These are phyloP conservation scores for Phytopythium ostracodes DNA, from an alignment of 352 stramenopile species.

Conservation along the genomic window DNA sequence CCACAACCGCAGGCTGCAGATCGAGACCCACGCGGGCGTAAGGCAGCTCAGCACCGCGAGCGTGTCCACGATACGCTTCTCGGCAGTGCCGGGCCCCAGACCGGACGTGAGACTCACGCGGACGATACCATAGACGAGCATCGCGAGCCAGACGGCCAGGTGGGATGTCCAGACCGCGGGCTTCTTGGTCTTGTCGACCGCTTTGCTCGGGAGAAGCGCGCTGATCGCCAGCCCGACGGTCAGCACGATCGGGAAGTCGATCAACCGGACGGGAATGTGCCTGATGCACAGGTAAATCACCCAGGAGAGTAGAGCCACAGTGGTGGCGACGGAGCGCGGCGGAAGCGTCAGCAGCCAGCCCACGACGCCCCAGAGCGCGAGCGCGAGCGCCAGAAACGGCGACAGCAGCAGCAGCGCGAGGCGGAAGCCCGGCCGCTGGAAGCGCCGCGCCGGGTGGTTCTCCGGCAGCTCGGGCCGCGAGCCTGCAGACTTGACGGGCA, in stretches of 20 bases:
- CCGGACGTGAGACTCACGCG: conserved; percentile 31
- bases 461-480: conserved; percentile 14
- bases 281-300: conserved; percentile 52
- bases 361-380: conserved; percentile 51
- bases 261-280: conserved; percentile 32
- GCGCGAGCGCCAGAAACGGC: conserved; percentile 41
- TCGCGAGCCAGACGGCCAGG: conserved; percentile 19
- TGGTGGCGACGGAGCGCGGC: conserved; percentile 21
- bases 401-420: conserved; percentile 31
- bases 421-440: conserved; percentile 12
- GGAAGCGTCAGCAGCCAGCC: conserved; percentile 48
- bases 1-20: conserved; percentile 51
- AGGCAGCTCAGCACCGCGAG: conserved; percentile 41
- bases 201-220: conserved; percentile 21
- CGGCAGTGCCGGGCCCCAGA: conserved; percentile 26
- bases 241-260: conserved; percentile 64
- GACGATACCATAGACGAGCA: conserved; percentile 45
- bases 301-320: conserved; percentile 27
- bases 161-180: conserved; percentile 5
- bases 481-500: neutral
- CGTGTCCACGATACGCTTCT: conserved; percentile 30
- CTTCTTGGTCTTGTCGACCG: conserved; percentile 10
- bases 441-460: conserved; percentile 11
- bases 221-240: conserved; percentile 26
- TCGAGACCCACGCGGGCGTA: conserved; percentile 41